Evolutionary conservation across 345 rosid genomes (phyloP), one percentile per base, ranked within the genome.

Genomic region (Crucihimalaya himalaica): DNA sequence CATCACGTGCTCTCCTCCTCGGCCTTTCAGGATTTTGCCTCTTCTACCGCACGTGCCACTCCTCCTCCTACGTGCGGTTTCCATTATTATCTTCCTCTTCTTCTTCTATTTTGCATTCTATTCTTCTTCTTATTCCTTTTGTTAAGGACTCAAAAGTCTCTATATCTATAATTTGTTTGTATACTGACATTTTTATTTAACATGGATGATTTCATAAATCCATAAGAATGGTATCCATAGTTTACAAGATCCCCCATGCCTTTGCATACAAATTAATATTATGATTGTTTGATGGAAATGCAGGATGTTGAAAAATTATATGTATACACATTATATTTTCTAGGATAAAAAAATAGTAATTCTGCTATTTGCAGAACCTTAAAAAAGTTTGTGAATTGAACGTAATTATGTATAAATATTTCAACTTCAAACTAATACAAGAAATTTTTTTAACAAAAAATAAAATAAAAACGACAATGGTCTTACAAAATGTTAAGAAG

Each of bases 1-100:
- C 73, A 51, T 68, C 82, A 70, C 79, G 82, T 79, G 82, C 63
- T 74, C 59, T 43, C 28, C 60, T 65, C 78, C 59, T 70, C 79
- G 72, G 66, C 19, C 75, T 73, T 79, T 73, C 53, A 45, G 78
- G 71, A 28, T 52, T 73, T 68, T 73, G 81, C 78, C 27, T 52
- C 63, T 66, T 68, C 60, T 48, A 35, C 53, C 74, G 58, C 81
- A 79, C 78, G 81, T 79, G 75, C 78, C 61, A 52, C 21, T 61
- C 66, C 71, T 27, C 37, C 53, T 64, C 28, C 39, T 54, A 64
- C 72, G 56, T 64, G 59, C 60, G 62, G 19, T 69, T 62, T 45
- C 54, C 40, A 46, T 37, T 73, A 11, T 63, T 5, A 52, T 27
- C 42, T 16, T 25, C 27, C 20, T 35, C 19, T 27, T 25, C 28